These are phyloP conservation scores for Lipomyces mesembrius DNA, from an alignment of 805 yeast species.

Conservation along the genomic window DNA sequence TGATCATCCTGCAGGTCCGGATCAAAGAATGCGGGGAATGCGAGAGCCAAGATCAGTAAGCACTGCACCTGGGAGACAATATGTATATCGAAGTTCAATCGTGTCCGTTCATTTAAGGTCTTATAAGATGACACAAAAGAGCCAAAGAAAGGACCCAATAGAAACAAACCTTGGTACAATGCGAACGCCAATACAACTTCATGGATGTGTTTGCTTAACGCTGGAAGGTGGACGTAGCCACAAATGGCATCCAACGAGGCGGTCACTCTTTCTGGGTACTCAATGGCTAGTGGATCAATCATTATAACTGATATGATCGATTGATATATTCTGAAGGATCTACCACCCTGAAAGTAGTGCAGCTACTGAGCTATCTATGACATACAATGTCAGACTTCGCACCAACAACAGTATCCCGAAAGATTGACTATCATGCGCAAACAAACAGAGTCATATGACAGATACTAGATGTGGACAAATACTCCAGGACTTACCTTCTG, in stretches of 20 bases:
- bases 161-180: slow-evolving; percentile 63
- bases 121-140: slow-evolving; percentile 60
- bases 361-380: neutral
- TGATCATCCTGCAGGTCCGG: slow-evolving; percentile 55
- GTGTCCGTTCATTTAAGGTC: slow-evolving; percentile 51
- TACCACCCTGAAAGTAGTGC: neutral
- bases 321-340: neutral
- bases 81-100: slow-evolving; percentile 85
- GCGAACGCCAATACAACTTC: slow-evolving; percentile 66
- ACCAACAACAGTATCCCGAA: too few species aligned
- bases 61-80: slow-evolving; percentile 87
- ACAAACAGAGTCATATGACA: neutral
- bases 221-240: slow-evolving; percentile 38
- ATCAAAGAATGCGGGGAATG: slow-evolving; percentile 68
- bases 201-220: slow-evolving; percentile 54
- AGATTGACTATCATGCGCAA: too few species aligned
- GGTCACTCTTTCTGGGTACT: slow-evolving; percentile 24
- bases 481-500: neutral
- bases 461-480: neutral
- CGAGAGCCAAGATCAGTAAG: slow-evolving; percentile 60
- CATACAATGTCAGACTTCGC: neutral
- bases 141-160: slow-evolving; percentile 53
- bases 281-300: slow-evolving; percentile 35
- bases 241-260: slow-evolving; percentile 12
- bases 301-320: slow-evolving; percentile 1